Percentiles rank a stretch among this genome's conserved stretches.
These are phyloP conservation scores for Irpex sp. DNA, from an alignment of 1,284 basidiomycete species.

Conservation along the genomic window DNA sequence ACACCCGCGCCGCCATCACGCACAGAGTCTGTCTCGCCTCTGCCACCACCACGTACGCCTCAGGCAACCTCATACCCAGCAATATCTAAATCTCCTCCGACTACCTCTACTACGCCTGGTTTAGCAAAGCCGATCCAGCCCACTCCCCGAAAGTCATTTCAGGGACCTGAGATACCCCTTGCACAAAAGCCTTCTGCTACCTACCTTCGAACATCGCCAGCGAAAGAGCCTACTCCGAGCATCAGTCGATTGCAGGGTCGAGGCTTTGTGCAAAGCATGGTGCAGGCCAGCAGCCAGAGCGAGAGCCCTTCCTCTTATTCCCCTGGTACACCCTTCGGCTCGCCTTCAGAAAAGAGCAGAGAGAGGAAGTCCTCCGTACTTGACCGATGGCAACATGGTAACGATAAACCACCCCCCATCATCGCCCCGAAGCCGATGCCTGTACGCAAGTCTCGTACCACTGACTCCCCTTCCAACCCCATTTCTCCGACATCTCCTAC, in stretches of 20 bases:
- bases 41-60: conserved; percentile 20
- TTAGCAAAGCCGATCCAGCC: conserved; percentile 51
- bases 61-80: conserved; percentile 28
- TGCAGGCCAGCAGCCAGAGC: conserved; percentile 59
- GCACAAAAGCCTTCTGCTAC: conserved; percentile 48
- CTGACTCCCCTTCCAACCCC: conserved; percentile 23
- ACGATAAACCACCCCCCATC: conserved; percentile 16
- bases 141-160: conserved; percentile 38
- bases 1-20: conserved; percentile 13
- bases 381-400: conserved; percentile 56
- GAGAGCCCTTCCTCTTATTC: conserved; percentile 23
- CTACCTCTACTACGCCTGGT: conserved; percentile 44
- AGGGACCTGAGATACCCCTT: conserved; percentile 43
- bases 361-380: conserved; percentile 45
- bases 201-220: conserved; percentile 50
- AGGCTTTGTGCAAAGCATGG: conserved; percentile 78
- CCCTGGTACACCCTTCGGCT: background rate
- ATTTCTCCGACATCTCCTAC: conserved; percentile 13
- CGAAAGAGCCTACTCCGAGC: conserved; percentile 75
- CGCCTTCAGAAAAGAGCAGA: conserved; percentile 20
- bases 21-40: conserved; percentile 15
- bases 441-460: conserved; percentile 40
- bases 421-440: conserved; percentile 36
- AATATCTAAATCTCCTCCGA: conserved; percentile 31
- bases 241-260: conserved; percentile 77